Evolutionary conservation across 2,329 filamentous ascomycete genomes (phyloP), one percentile per base, ranked within the genome.

Genomic region (Ascochyta viciae-villosae): DNA sequence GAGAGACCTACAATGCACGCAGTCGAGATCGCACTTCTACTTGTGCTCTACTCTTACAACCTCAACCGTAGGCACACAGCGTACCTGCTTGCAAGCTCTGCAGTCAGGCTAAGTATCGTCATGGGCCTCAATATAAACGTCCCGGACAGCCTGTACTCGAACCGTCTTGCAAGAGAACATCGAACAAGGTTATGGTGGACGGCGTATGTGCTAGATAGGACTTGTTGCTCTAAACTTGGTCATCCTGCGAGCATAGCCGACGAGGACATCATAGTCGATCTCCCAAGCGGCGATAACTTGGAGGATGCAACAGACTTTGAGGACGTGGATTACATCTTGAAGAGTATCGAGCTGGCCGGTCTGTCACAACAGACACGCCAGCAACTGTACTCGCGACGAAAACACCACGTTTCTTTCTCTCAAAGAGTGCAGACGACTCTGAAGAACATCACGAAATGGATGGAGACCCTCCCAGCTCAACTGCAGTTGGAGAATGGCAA

Each of bases 41-140:
- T 82, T 13, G 79, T 81, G 0, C 72, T 82, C 4, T 82, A 81
- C 50, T 80, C 79, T 0, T 71, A 79, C 0, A 68, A 74, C 1
- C 62, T 82, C 4, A 82, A 82, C 40, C 69, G 80, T 10, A 71
- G 80, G 0, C 77, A 82, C 31, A 76, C 76, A 1, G 78, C 80
- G 4, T 79, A 80, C 31, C 67, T 73, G 1, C 67, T 81, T 4
- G 77, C 80, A 0, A 77, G 80, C 16, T 78, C 76, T 0, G 80
- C 81, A 1, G 72, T 82, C 1, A 75, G 81, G 5, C 58, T 79
- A 0, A 74, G 74, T 2, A 67, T 81, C 0, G 74, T 81, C 3
- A 79, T 82, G 67, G 80, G 80, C 7, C 64, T 82, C 2, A 76
- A 82, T 26, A 64, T 75, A 16, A 75, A 74, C 41, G 74, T 77